These are phyloP conservation scores for Boletus eberwhitei DNA, from an alignment of 768 basidiomycete species.

Conservation along the genomic window DNA sequence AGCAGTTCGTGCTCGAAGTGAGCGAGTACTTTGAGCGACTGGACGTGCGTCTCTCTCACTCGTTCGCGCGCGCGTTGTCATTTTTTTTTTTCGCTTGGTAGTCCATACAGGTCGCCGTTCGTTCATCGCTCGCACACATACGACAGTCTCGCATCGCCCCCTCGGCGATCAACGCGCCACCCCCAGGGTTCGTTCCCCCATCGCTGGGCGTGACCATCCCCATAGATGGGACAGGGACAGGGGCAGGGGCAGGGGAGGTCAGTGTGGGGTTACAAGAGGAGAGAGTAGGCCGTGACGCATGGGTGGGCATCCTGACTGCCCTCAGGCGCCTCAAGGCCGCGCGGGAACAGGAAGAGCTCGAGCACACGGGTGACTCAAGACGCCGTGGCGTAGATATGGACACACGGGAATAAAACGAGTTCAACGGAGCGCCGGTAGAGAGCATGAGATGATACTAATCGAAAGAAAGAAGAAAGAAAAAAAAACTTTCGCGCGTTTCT, in stretches of 20 bases:
- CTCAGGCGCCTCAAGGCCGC: conserved; percentile 59
- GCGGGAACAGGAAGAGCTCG: conserved; percentile 24
- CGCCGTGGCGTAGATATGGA: conserved; percentile 16
- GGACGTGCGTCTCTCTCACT: conserved; percentile 48
- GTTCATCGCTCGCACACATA: conserved; percentile 78
- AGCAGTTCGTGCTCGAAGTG: conserved; percentile 81
- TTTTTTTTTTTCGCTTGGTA: conserved; percentile 23
- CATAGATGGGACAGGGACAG: conserved; percentile 12
- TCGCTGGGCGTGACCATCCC: conserved; percentile 78
- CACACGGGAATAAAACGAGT: conserved; percentile 17
- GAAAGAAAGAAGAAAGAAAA: background rate
- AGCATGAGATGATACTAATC: conserved; percentile 6
- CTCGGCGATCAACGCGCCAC: conserved; percentile 82
- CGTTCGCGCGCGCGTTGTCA: too few relatives aligned
- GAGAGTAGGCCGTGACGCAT: conserved; percentile 71
- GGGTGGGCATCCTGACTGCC: conserved; percentile 70
- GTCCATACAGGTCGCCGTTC: conserved; percentile 74
- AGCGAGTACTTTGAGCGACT: conserved; percentile 83
- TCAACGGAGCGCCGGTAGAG: conserved; percentile 3
- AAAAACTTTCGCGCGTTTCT: conserved; percentile 20
- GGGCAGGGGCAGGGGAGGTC: conserved; percentile 22
- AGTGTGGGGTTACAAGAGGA: conserved; percentile 75
- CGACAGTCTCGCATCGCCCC: conserved; percentile 80
- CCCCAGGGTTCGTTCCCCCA: conserved; percentile 68
- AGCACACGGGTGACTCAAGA: conserved; percentile 8